Evolutionary conservation across 108 stramenopile genomes (phyloP).

Genomic region (Skeletonema marinoi): DNA sequence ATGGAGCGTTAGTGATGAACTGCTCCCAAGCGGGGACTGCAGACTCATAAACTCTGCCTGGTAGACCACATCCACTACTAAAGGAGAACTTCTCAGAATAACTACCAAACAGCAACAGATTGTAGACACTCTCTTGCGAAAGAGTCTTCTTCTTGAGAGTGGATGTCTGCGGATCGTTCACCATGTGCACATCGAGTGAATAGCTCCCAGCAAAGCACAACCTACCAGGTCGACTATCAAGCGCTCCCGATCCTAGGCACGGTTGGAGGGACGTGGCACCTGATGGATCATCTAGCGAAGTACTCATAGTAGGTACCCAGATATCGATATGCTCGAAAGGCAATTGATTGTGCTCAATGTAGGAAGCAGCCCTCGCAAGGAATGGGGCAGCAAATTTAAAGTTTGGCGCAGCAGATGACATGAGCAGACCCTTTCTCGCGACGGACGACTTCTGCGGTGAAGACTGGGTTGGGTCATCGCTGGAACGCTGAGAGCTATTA

Average conservation of each 20-base stretch:
- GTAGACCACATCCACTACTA: conserved; percentile 80
- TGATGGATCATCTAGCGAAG: background rate
- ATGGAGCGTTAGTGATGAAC: conserved; percentile 62
- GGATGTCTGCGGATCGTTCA: conserved; percentile 7
- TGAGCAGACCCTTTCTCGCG: background rate
- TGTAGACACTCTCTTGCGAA: conserved; percentile 54
- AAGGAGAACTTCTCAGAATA: conserved; percentile 89
- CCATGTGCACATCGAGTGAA: conserved; percentile 23
- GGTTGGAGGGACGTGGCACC: background rate
- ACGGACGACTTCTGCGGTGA: background rate
- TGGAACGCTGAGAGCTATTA: conserved; percentile 1
- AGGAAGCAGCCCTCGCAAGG: conserved; percentile 62
- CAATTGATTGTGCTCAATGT: conserved; percentile 66
- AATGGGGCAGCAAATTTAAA: conserved; percentile 70
- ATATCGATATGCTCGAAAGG: conserved; percentile 89
- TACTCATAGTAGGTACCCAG: conserved; percentile 68
- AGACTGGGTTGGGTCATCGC: background rate
- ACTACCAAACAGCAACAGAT: conserved; percentile 70
- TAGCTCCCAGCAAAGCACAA: conserved; percentile 79
- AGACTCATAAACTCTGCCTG: conserved; percentile 71
- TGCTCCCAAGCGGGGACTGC: conserved; percentile 78
- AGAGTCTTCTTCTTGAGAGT: conserved; percentile 25
- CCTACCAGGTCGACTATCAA: conserved; percentile 35
- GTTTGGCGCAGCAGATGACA: conserved; percentile 17
- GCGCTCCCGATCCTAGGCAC: background rate